Base-by-base conservation (phyloP, 2,329 filamentous ascomycete species). In the Penicillium decumbens region DNA sequence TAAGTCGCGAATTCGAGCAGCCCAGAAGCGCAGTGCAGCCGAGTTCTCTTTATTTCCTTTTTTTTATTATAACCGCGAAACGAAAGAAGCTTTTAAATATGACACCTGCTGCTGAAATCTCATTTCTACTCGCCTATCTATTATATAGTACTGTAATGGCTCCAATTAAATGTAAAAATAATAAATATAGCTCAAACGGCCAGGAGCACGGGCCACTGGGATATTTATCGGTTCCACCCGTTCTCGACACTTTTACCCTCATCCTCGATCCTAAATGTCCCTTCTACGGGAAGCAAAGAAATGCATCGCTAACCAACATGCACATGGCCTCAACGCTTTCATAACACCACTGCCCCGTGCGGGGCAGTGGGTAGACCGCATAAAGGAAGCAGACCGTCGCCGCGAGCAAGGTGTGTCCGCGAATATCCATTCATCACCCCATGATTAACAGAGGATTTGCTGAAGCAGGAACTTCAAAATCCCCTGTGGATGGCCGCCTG, bases 211-310 rank as follows among this genome's bases (percentile, higher is more conserved):
- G 57, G 28, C 55, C 55, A 53, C 30, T 43, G 33, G 44, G 40
- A 47, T 37, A 20, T 20, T 47, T 46, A 43, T 43, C 20, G 29
- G 47, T 42, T 56, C 45, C 37, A 37, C 51, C 45, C 38, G 23
- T 18, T 28, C 28, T 35, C 28, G 18, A 25, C 37, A 13, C 38
- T 20, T 9, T 15, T 15, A 28, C 3, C 28, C 30, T 45, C 27
- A 37, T 29, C 42, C 35, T 41, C 45, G 50, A 41, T 30, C 47
- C 64, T 69, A 64, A 68, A 74, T 74, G 71, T 73, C 70, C 61
- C 65, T 74, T 54, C 50, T 73, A 62, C 70, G 71, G 39, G 69
- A 73, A 62, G 71, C 71, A 50, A 71, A 74, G 58, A 72, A 55
- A 65, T 73, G 67, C 53, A 59, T 73, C 53, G 65, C 65, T 61